A percentile compares a stretch with the other conserved stretches of the same genome.
These are phyloP conservation scores for Pezicula neosporulosa DNA, from an alignment of 2,329 filamentous ascomycete genomes.

Conservation along the genomic window DNA sequence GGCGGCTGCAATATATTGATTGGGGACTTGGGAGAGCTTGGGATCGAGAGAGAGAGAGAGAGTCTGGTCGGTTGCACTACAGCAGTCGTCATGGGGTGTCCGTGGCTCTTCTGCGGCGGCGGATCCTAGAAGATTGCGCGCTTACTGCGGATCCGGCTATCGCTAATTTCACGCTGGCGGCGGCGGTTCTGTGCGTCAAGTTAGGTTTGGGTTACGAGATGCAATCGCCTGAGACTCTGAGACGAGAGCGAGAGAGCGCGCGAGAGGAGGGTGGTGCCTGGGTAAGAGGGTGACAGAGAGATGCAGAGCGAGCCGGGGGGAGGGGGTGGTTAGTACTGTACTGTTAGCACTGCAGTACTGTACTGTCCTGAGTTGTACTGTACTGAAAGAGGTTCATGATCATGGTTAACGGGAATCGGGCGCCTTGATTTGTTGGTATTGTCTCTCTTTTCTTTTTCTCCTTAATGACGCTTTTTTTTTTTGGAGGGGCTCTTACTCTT, in stretches of 20 bases:
- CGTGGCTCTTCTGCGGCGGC: slow-evolving; percentile 6
- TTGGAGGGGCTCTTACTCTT: background rate
- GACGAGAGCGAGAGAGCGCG: background rate
- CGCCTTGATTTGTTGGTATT: no score
- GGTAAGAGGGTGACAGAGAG: no score
- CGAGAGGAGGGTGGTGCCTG: no score
- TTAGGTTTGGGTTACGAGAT: background rate
- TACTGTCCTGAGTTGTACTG: no score
- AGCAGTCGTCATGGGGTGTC: slow-evolving; percentile 19
- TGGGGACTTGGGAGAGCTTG: slow-evolving; percentile 19
- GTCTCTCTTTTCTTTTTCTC: no score
- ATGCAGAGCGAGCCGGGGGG: no score
- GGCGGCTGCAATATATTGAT: slow-evolving; percentile 27
- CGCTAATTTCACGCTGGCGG: slow-evolving; percentile 16
- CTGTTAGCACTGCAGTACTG: no score
- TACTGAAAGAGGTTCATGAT: no score
- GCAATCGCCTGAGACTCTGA: background rate
- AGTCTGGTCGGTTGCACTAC: background rate
- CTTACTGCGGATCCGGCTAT: slow-evolving; percentile 24
- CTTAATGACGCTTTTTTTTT: no score
- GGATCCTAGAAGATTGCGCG: slow-evolving; percentile 20
- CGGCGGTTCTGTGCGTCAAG: slow-evolving; percentile 10
- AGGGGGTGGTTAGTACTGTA: no score
- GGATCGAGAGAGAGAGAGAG: slow-evolving; percentile 2
- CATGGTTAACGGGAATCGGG: no score